Percentiles rank a stretch among this genome's conserved stretches.
Evolutionary conservation across 805 yeast genomes (phyloP).

Genomic region (Wickerhamomyces rabaulensis): DNA sequence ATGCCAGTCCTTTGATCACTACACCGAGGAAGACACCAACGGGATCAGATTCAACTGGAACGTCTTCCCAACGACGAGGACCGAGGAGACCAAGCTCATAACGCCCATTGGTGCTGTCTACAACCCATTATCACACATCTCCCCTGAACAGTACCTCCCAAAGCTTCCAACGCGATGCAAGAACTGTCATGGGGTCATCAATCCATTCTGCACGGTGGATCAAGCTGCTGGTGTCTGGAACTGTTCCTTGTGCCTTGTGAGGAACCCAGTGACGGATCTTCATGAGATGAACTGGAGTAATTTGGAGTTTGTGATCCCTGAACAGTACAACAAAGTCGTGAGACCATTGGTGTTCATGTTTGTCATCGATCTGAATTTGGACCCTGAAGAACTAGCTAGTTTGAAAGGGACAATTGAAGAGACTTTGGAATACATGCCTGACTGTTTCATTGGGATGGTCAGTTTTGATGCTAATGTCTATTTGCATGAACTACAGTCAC

Average conservation of each 20-base stretch:
- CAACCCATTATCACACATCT: conserved; percentile 65
- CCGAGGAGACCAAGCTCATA: conserved; percentile 82
- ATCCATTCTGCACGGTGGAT: conserved; percentile 79
- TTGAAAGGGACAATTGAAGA: conserved; percentile 68
- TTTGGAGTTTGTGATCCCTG: conserved; percentile 17
- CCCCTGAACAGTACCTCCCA: neutral
- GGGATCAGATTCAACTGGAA: conserved; percentile 75
- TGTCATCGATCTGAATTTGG: conserved; percentile 83
- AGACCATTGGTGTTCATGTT: conserved; percentile 77
- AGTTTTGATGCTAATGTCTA: conserved; percentile 84
- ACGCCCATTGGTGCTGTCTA: conserved; percentile 89
- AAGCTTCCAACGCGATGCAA: conserved; percentile 63
- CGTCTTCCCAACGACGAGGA: conserved; percentile 80
- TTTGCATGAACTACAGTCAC: conserved; percentile 60
- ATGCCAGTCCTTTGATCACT: conserved; percentile 12
- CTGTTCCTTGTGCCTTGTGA: conserved; percentile 71
- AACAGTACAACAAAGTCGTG: conserved; percentile 9
- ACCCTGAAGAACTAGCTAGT: conserved; percentile 71
- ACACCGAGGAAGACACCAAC: conserved; percentile 39
- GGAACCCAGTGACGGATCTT: conserved; percentile 60
- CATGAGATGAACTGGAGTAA: conserved; percentile 6
- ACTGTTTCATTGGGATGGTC: conserved; percentile 74
- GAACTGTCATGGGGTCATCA: conserved; percentile 72
- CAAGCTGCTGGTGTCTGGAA: conserved; percentile 70
- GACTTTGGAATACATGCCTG: conserved; percentile 68